phyloP scores from a whole-genome alignment of 169 alveolate genomes.

The Perkinsus olseni region DNA sequence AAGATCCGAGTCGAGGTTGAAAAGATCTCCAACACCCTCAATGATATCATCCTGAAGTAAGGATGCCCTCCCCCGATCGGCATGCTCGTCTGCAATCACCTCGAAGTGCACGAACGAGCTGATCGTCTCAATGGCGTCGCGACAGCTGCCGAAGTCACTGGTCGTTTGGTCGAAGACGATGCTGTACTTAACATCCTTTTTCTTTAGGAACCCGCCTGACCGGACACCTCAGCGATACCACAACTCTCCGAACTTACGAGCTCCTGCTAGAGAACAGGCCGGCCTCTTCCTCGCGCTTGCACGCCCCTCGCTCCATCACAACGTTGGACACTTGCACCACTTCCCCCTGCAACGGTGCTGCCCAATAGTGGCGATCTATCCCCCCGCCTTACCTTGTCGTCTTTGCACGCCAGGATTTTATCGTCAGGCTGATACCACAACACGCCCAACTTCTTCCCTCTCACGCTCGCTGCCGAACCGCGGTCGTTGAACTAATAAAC shows the following conservation, averaged over 20 bases:
- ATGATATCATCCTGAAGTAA: background rate
- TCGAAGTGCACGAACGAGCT: background rate
- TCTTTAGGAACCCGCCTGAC: background rate
- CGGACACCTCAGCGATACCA: too few species aligned
- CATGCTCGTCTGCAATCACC: background rate
- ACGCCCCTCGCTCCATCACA: background rate
- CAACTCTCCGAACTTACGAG: background rate
- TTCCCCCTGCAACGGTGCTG: too few species aligned
- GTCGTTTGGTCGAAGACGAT: background rate
- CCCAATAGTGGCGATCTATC: background rate
- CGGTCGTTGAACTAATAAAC: background rate
- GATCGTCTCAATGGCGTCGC: background rate
- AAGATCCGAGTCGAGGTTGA: background rate
- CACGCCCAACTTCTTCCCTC: background rate
- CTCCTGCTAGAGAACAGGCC: background rate
- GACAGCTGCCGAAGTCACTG: background rate
- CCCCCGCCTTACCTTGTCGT: background rate
- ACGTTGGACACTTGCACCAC: background rate
- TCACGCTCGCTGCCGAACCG: background rate
- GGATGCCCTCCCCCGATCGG: background rate
- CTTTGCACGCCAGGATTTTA: background rate
- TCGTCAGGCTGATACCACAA: background rate
- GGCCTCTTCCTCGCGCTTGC: background rate
- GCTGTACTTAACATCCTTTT: background rate
- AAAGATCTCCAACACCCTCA: background rate